Conservation (phyloP, 1,284 basidiomycete species). For the Apiotrichum mycotoxinovorans region DNA sequence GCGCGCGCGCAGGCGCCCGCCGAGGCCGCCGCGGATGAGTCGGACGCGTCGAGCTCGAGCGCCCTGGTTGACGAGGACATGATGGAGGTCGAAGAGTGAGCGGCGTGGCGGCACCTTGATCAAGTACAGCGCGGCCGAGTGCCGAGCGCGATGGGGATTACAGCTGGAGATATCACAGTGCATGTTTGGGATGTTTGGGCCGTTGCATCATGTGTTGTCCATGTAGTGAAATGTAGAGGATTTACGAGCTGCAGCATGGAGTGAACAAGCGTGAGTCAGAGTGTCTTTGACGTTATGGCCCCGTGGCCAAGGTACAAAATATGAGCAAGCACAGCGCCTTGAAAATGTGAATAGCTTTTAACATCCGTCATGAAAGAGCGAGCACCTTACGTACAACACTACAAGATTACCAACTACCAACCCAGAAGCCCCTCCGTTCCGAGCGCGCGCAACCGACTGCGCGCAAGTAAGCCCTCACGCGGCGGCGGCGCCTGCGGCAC, state of each 20-base stretch:
- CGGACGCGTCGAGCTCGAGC: neutral
- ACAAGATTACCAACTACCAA: slow-evolving; percentile 4
- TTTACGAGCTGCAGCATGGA: neutral
- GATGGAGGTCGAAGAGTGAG: neutral
- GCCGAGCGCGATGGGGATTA: neutral
- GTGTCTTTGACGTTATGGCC: too few relatives aligned
- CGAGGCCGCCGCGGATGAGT: neutral
- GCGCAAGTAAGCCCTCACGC: slow-evolving; percentile 8
- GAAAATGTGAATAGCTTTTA: too few relatives aligned
- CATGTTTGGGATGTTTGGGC: neutral
- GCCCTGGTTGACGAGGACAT: neutral
- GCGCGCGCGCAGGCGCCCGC: neutral
- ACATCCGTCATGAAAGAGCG: too few relatives aligned
- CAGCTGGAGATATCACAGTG: neutral
- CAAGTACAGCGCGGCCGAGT: too few relatives aligned
- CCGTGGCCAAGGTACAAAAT: too few relatives aligned
- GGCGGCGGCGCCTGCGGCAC: neutral
- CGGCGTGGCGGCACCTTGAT: too few relatives aligned
- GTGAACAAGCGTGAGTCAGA: neutral
- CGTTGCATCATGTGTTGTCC: neutral
- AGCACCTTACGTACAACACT: neutral
- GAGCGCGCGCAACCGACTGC: slow-evolving; percentile 5
- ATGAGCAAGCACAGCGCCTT: too few relatives aligned
- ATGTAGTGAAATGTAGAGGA: neutral
- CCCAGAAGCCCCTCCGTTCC: slow-evolving; percentile 6